A percentile compares a stretch with the other conserved stretches of the same genome.
phyloP scores from a whole-genome alignment of 192 early-diverging fungal species.

The Spinellus fusiger region DNA sequence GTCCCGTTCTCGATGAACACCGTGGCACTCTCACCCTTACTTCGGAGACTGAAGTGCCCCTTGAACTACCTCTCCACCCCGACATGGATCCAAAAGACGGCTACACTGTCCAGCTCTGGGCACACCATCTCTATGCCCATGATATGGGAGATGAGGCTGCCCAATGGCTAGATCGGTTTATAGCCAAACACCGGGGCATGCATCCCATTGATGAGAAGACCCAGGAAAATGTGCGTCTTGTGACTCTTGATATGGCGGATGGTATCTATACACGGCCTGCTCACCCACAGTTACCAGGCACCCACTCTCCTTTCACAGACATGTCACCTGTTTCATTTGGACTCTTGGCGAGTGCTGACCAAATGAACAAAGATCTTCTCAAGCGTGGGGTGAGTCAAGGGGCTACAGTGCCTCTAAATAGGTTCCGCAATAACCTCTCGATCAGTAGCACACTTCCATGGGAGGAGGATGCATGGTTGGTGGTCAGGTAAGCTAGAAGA shows the following conservation, averaged over 20 bases:
- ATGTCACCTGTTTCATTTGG: constrained; percentile 31
- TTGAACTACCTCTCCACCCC: constrained; percentile 21
- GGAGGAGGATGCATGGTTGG: constrained; percentile 35
- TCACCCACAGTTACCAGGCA: constrained; percentile 25
- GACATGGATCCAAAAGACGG: constrained; percentile 9
- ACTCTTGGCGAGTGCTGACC: constrained; percentile 9
- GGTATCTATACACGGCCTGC: constrained; percentile 19
- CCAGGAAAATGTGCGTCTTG: constrained; percentile 2
- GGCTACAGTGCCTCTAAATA: constrained; percentile 10
- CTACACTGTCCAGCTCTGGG: constrained; percentile 34
- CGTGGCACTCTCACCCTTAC: constrained; percentile 9
- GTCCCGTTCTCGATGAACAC: constrained; percentile 10
- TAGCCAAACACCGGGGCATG: neutral
- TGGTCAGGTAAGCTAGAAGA: constrained; percentile 17
- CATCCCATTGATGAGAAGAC: neutral
- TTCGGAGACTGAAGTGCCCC: neutral
- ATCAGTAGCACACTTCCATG: constrained; percentile 25
- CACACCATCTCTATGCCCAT: constrained; percentile 34
- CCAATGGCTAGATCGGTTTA: constrained; percentile 56
- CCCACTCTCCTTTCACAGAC: constrained; percentile 25
- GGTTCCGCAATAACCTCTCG: constrained; percentile 28
- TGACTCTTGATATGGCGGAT: constrained; percentile 12
- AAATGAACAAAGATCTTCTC: constrained; percentile 14
- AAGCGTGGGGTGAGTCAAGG: constrained; percentile 15
- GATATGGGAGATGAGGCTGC: constrained; percentile 62